A percentile compares a stretch with the other conserved stretches of the same genome.
phyloP scores from a whole-genome alignment of 176 grass and related monocot genomes.

The Bolboschoenus planiculmis region DNA sequence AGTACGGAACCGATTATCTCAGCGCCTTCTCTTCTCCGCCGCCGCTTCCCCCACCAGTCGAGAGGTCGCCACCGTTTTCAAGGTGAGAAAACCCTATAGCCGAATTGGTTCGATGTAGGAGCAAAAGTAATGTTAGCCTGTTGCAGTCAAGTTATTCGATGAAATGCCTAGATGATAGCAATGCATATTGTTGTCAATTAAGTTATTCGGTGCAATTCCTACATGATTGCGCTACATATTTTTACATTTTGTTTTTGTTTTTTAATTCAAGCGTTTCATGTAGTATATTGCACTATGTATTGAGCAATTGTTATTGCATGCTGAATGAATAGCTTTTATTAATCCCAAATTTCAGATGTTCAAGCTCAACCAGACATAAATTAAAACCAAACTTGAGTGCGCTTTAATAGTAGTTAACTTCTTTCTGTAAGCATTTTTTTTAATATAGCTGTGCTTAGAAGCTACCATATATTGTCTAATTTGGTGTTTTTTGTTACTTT shows the following conservation, averaged over 20 bases:
- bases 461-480: neutral
- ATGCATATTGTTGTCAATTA: neutral
- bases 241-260: too few relatives aligned
- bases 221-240: neutral
- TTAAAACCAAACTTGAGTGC: neutral
- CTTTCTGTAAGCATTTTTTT: neutral
- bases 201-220: neutral
- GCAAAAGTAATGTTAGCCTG: too few relatives aligned
- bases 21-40: neutral
- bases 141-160: neutral
- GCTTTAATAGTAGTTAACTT: neutral
- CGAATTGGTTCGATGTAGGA: too few relatives aligned
- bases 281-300: neutral
- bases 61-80: neutral
- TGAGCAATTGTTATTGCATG: neutral
- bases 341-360: neutral
- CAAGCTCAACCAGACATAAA: neutral
- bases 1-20: neutral
- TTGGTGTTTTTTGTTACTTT: neutral
- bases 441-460: neutral
- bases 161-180: neutral
- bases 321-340: neutral
- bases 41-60: neutral
- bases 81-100: slow-evolving; percentile 7
- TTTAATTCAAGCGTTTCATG: too few relatives aligned